phyloP scores from a whole-genome alignment of 257 asterid genomes.

The Solanum virginianum region DNA sequence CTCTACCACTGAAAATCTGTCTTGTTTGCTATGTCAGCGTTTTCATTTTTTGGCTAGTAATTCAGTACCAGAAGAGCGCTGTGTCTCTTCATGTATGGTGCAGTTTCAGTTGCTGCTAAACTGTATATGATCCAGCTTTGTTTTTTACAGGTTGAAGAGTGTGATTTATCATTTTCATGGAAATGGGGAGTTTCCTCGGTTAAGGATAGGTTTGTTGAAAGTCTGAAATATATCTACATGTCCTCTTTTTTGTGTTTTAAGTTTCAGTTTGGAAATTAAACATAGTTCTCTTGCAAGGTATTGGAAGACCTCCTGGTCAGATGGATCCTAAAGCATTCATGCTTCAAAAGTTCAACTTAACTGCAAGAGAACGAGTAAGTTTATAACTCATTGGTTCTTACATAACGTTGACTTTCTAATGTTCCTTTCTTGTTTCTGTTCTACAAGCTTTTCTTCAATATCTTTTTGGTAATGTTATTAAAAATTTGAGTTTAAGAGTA shows the following conservation, averaged over 20 bases:
- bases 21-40: not conserved
- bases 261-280: not conserved
- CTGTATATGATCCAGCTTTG: not conserved
- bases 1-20: not conserved
- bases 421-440: not conserved
- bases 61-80: not conserved
- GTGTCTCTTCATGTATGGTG: not conserved
- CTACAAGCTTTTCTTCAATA: not conserved
- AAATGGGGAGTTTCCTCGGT: constrained; percentile 77
- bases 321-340: constrained; percentile 96
- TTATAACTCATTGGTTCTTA: constrained; percentile 2
- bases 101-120: not conserved
- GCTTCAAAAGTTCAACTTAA: constrained; percentile 76
- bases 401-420: not conserved
- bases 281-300: constrained; percentile 33
- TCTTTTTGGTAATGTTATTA: not conserved
- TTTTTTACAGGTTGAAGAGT: constrained; percentile 49
- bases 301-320: constrained; percentile 93
- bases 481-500: not conserved
- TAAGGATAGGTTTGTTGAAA: constrained; percentile 68
- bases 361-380: constrained; percentile 73
- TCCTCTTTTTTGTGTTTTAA: not conserved
- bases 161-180: constrained; percentile 73
- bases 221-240: constrained; percentile 1
- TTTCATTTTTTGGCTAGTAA: not conserved